phyloP scores from a whole-genome alignment of 2,329 filamentous ascomycete genomes.

The Alternaria dauci region DNA sequence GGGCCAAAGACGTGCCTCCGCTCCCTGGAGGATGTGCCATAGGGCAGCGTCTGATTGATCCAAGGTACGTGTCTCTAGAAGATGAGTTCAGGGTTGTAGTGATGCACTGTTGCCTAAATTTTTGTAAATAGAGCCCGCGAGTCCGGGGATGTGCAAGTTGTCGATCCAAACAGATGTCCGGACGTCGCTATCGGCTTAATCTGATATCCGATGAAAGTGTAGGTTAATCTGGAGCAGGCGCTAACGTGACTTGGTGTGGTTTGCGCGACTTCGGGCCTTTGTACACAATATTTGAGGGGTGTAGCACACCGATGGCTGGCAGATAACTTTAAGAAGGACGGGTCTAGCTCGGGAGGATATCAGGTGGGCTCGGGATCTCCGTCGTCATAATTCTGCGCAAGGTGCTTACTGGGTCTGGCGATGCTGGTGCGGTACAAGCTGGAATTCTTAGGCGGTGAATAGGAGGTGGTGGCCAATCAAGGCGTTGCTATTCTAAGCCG shows the following conservation, averaged over 20 bases:
- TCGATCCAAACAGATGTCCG: not conserved
- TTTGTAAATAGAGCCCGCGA: slow-evolving; percentile 8
- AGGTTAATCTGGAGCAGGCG: slow-evolving; percentile 24
- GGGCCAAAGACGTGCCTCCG: slow-evolving; percentile 50
- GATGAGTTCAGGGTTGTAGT: slow-evolving; percentile 17
- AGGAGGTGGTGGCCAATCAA: slow-evolving; percentile 30
- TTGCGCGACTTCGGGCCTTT: slow-evolving; percentile 31
- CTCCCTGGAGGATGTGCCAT: slow-evolving; percentile 43
- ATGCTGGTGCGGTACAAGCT: slow-evolving; percentile 24
- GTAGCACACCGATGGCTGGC: slow-evolving; percentile 27
- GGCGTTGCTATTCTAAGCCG: slow-evolving; percentile 33
- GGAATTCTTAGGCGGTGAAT: slow-evolving; percentile 31
- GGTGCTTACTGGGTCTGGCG: slow-evolving; percentile 26
- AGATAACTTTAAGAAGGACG: slow-evolving; percentile 27
- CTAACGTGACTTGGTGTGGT: slow-evolving; percentile 38
- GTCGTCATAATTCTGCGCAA: slow-evolving; percentile 29
- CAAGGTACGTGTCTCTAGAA: slow-evolving; percentile 12
- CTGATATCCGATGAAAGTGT: slow-evolving; percentile 24
- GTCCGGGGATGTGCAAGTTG: slow-evolving; percentile 5
- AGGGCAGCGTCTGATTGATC: slow-evolving; percentile 20
- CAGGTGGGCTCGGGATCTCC: slow-evolving; percentile 26
- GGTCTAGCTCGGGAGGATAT: slow-evolving; percentile 26
- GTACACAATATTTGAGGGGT: slow-evolving; percentile 23
- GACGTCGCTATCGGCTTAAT: slow-evolving; percentile 15
- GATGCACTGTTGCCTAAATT: slow-evolving; percentile 32